phyloP scores from a whole-genome alignment of 2,329 filamentous ascomycete genomes.

The Aureobasidium sp. region DNA sequence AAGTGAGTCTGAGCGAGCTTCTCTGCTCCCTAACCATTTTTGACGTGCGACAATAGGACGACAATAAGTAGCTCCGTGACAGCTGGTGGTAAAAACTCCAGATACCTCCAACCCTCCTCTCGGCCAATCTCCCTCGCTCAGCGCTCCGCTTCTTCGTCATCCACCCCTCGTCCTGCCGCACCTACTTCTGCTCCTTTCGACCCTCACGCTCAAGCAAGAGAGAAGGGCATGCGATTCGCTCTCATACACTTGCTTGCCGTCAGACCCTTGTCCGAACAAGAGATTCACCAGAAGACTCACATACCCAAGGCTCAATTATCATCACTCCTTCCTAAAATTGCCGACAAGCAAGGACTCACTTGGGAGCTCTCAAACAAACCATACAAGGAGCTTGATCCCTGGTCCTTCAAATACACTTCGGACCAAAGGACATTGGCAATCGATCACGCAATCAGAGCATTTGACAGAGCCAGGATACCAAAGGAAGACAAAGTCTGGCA shows the following conservation, averaged over 20 bases:
- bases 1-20: constrained; percentile 33
- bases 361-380: constrained; percentile 49
- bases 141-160: constrained; percentile 33
- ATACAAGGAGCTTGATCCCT: constrained; percentile 54
- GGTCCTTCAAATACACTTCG: constrained; percentile 49
- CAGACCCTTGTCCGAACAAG: constrained; percentile 38
- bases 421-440: constrained; percentile 50
- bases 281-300: constrained; percentile 38
- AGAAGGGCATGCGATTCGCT: constrained; percentile 36
- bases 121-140: constrained; percentile 25
- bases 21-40: constrained; percentile 19
- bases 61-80: constrained; percentile 27
- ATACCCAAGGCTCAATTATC: constrained; percentile 41
- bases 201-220: constrained; percentile 20
- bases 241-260: constrained; percentile 48
- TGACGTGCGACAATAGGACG: constrained; percentile 26
- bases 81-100: constrained; percentile 25
- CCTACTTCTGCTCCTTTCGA: constrained; percentile 34
- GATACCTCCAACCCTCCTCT: constrained; percentile 14
- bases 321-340: constrained; percentile 42
- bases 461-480: constrained; percentile 51
- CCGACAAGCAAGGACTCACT: constrained; percentile 40
- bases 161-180: constrained; percentile 21
- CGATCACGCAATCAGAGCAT: constrained; percentile 53
- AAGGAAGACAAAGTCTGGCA: constrained; percentile 56